These are phyloP conservation scores for Arthrobotrys sphaeroides DNA, from an alignment of 2,329 filamentous ascomycete species.

Conservation along the genomic window DNA sequence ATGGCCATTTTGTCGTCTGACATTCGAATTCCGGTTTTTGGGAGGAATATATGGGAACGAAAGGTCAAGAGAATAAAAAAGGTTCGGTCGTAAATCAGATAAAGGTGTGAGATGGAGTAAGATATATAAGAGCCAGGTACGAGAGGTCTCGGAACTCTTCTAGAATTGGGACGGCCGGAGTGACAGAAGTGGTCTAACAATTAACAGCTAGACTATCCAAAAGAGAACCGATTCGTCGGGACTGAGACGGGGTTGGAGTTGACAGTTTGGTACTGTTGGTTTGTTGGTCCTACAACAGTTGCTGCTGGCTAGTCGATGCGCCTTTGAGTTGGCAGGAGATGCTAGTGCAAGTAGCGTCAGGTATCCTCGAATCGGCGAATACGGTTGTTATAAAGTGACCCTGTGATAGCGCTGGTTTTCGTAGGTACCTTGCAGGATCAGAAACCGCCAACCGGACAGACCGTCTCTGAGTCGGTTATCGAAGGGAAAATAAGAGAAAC, in stretches of 20 bases:
- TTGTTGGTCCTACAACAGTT: conserved; percentile 30
- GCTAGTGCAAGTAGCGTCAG: conserved; percentile 17
- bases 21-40: conserved; percentile 31
- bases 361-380: conserved; percentile 38
- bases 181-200: conserved; percentile 30
- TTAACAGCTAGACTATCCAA: conserved; percentile 32
- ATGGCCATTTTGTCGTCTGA: conserved; percentile 52
- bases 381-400: conserved; percentile 21
- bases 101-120: not conserved
- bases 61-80: not conserved
- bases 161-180: conserved; percentile 10
- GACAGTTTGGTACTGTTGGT: conserved; percentile 34
- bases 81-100: not conserved
- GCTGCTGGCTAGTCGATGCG: conserved; percentile 28
- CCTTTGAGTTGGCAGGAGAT: conserved; percentile 42
- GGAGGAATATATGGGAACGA: not conserved
- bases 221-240: conserved; percentile 30
- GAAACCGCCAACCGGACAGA: conserved; percentile 36
- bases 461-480: conserved; percentile 12
- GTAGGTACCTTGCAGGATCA: conserved; percentile 39
- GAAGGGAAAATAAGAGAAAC: conserved; percentile 13
- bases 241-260: conserved; percentile 26
- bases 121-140: conserved; percentile 20
- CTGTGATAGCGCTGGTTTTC: conserved; percentile 2
- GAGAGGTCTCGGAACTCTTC: conserved; percentile 26